A percentile compares a stretch with the other conserved stretches of the same genome.
Evolutionary conservation across 2,329 filamentous ascomycete genomes (phyloP).

Genomic region (Calonectria pteridis): DNA sequence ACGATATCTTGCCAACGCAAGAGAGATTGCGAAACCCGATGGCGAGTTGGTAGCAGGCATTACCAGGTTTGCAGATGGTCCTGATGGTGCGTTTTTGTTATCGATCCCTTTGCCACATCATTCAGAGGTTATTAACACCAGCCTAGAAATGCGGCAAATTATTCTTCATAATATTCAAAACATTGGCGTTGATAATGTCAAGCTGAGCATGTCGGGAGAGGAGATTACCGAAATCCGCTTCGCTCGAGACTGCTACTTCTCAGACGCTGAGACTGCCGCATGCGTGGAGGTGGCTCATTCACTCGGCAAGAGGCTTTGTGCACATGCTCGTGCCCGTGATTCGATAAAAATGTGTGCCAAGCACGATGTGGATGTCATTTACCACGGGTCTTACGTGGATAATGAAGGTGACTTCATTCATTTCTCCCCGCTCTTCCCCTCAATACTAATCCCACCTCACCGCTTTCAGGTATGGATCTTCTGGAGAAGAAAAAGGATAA

Average conservation of each 20-base stretch:
- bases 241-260: constrained; percentile 32
- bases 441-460: background rate
- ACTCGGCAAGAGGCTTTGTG: constrained; percentile 25
- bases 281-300: constrained; percentile 33
- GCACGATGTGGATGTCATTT: constrained; percentile 31
- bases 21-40: constrained; percentile 30
- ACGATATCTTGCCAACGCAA: constrained; percentile 28
- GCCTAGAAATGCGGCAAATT: constrained; percentile 16
- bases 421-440: background rate
- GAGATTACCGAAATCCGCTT: constrained; percentile 26
- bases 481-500: constrained; percentile 17
- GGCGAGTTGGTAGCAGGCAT: constrained; percentile 30
- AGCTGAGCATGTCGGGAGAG: constrained; percentile 30
- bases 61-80: constrained; percentile 21
- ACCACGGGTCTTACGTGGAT: constrained; percentile 30
- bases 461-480: constrained; percentile 12
- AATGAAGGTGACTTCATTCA: constrained; percentile 17
- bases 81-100: constrained; percentile 4
- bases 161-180: constrained; percentile 20
- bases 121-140: background rate
- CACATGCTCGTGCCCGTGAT: constrained; percentile 30
- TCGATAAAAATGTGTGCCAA: constrained; percentile 31
- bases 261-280: constrained; percentile 23
- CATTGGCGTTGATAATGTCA: constrained; percentile 27
- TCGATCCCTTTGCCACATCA: background rate